These are phyloP conservation scores for Diplotaxis tenuifolia DNA, from an alignment of 345 rosid species.

Conservation along the genomic window DNA sequence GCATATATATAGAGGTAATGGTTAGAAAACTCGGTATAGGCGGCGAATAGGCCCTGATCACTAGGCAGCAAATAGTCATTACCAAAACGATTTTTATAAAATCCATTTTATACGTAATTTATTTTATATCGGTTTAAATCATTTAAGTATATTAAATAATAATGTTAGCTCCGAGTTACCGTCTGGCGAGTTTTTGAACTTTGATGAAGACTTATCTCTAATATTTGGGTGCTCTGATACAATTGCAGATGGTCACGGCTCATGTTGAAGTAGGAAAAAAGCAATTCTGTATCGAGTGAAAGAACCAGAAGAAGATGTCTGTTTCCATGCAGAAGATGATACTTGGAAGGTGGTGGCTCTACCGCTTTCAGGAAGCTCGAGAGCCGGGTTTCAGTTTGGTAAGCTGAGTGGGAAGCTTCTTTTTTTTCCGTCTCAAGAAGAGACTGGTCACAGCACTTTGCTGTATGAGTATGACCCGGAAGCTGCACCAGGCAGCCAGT, in stretches of 20 bases:
- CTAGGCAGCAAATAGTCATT: not conserved
- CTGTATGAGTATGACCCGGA: conserved; percentile 80
- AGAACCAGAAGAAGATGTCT: conserved; percentile 71
- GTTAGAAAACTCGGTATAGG: not conserved
- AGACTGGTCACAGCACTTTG: conserved; percentile 51
- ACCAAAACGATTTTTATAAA: not conserved
- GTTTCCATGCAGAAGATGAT: conserved; percentile 59
- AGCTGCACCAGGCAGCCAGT: conserved; percentile 64
- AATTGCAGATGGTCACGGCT: conserved; percentile 71
- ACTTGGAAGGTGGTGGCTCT: conserved; percentile 77
- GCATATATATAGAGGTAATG: too few relatives aligned
- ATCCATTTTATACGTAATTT: not conserved
- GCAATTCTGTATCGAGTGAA: conserved; percentile 91
- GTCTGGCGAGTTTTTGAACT: not conserved
- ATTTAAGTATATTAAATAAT: too few relatives aligned
- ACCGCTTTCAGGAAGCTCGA: conserved; percentile 72
- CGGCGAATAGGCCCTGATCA: too few relatives aligned
- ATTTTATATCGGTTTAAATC: not conserved
- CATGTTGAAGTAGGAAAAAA: conserved; percentile 73
- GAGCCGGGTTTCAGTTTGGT: conserved; percentile 70
- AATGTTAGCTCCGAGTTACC: not conserved
- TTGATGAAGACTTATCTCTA: not conserved
- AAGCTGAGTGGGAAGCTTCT: conserved; percentile 70
- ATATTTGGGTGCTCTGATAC: not conserved
- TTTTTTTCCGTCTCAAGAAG: conserved; percentile 59